Evolutionary conservation across 441 rosid genomes (phyloP).

Genomic region (Erodium texanum): DNA sequence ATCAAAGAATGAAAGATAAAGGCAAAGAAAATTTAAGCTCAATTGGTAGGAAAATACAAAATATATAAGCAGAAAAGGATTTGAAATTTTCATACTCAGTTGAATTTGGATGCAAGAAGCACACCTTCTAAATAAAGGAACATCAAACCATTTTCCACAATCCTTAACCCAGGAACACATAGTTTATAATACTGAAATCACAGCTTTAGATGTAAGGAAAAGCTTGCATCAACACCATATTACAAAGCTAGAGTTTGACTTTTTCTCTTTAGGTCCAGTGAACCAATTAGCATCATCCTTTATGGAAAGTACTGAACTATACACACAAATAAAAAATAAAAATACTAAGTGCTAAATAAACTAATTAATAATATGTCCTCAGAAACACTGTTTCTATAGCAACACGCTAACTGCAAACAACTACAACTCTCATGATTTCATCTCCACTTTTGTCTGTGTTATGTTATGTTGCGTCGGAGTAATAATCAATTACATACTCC

Average conservation of each 20-base stretch:
- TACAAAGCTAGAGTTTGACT: not conserved
- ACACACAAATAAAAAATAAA: not conserved
- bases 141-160: not conserved
- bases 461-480: not conserved
- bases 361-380: not conserved
- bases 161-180: not conserved
- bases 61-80: not conserved
- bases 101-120: not conserved
- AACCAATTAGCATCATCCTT: no score
- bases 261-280: no score
- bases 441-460: not conserved
- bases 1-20: not conserved
- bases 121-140: not conserved
- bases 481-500: not conserved
- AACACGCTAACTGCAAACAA: not conserved
- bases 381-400: not conserved
- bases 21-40: not conserved
- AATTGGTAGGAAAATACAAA: not conserved
- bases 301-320: not conserved
- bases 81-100: not conserved
- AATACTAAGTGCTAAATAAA: not conserved
- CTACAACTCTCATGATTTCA: not conserved
- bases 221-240: not conserved
- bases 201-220: not conserved
- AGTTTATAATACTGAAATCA: not conserved